Percentiles rank a stretch among this genome's conserved stretches.
phyloP scores from a whole-genome alignment of 495 filamentous ascomycete genomes.

The Hypoxylon crocopeplum region DNA sequence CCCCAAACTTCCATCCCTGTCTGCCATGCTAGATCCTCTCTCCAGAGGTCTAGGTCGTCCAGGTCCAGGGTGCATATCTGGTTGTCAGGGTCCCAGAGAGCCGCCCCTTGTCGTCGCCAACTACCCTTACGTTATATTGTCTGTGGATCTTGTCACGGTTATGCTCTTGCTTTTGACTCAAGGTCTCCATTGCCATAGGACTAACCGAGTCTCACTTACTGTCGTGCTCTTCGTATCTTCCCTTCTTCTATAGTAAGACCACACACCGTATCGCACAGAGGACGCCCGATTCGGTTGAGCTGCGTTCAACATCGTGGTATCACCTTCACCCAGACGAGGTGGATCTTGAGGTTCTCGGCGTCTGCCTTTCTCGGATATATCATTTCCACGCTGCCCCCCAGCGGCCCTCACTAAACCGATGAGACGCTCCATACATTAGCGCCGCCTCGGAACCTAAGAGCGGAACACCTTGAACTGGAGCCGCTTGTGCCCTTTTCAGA shows the following conservation, averaged over 20 bases:
- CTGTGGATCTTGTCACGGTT: constrained; percentile 14
- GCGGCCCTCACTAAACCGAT: constrained; percentile 7
- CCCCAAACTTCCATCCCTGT: constrained; percentile 15
- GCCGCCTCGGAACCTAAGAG: constrained; percentile 17
- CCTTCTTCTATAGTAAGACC: too few species aligned
- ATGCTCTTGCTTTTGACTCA: constrained; percentile 12
- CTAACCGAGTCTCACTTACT: background rate
- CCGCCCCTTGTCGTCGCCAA: constrained; percentile 17
- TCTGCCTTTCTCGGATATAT: constrained; percentile 24
- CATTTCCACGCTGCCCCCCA: constrained; percentile 8
- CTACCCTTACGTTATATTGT: constrained; percentile 9
- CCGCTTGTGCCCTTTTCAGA: constrained; percentile 31
- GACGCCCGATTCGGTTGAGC: constrained; percentile 13
- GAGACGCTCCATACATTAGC: constrained; percentile 28
- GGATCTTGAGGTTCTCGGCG: background rate
- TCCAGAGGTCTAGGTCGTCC: constrained; percentile 4
- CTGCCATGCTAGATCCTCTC: constrained; percentile 11
- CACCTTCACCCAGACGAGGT: background rate
- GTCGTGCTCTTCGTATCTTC: background rate
- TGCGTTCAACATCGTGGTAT: constrained; percentile 1
- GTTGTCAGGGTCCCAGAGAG: background rate
- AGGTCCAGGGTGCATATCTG: constrained; percentile 26
- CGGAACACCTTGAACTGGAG: constrained; percentile 30
- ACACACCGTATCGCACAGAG: constrained; percentile 1
- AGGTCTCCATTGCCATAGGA: constrained; percentile 20